phyloP scores from a whole-genome alignment of 1,139 yeast genomes.

The Suhomyces choctaworum region DNA sequence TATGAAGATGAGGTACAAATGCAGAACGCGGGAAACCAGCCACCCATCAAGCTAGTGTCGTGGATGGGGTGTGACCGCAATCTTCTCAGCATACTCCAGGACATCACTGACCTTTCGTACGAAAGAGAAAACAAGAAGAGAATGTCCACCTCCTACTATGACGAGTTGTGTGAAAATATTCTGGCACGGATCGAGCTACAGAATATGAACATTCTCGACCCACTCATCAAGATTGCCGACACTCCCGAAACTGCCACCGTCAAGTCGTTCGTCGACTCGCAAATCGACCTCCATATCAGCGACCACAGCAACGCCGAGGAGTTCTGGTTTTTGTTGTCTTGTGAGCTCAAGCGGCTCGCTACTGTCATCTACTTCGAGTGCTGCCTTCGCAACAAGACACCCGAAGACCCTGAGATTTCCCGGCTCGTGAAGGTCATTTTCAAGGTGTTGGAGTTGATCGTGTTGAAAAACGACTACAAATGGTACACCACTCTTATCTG shows the following conservation, averaged over 20 bases:
- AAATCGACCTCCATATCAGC: conserved; percentile 12
- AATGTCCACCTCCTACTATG: conserved; percentile 21
- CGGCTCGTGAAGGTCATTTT: conserved; percentile 20
- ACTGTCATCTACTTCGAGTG: conserved; percentile 29
- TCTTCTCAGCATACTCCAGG: conserved; percentile 30
- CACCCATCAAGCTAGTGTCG: conserved; percentile 16
- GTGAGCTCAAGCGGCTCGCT: conserved; percentile 30
- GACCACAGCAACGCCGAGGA: conserved; percentile 21
- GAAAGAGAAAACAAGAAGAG: conserved; percentile 19
- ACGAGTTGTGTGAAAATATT: conserved; percentile 9
- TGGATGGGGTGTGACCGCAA: conserved; percentile 34
- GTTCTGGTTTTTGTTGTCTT: conserved; percentile 28
- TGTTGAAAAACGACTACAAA: conserved; percentile 28
- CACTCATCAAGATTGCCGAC: conserved; percentile 10
- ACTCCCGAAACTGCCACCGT: conserved; percentile 4
- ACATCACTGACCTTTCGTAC: conserved; percentile 37
- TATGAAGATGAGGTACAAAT: conserved; percentile 14
- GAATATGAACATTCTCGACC: conserved; percentile 16
- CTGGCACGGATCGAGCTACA: conserved; percentile 13
- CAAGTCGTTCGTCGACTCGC: conserved; percentile 12
- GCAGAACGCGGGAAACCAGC: neutral
- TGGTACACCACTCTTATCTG: conserved; percentile 30
- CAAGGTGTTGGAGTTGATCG: conserved; percentile 24
- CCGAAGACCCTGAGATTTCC: conserved; percentile 19
- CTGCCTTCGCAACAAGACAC: conserved; percentile 22